Evolutionary conservation across 305 asterid species (phyloP), one percentile per base, ranked within the genome.

Genomic region (Fraxinus greggii): DNA sequence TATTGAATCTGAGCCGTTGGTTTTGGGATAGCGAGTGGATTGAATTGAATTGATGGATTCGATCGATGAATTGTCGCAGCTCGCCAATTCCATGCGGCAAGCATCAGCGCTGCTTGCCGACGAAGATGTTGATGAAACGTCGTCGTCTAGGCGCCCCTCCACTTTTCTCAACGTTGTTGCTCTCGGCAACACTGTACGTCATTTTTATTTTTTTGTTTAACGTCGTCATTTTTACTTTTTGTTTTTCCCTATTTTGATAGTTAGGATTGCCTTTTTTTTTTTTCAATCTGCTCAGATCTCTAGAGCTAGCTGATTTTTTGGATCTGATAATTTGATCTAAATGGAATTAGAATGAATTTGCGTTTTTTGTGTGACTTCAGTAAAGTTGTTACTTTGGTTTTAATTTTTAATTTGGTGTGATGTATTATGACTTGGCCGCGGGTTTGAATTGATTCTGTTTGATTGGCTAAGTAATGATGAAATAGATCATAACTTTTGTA

Each of bases 81-180:
- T 95, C 29, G 90, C 99, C 42, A 95, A 94, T 86, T 86, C 99
- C 85, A 95, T 95, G 98, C 91, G 93, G 89, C 99, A 93, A 91
- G 98, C 98, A 29, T 54, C 99, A 59, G 87, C 95, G 81, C 84
- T 95, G 89, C 95, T 95, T 70, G 97, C 98, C 54, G 99, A 94
- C 83, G 99, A 95, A 82, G 98, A 94, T 85, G 88, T 93, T 51
- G 99, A 94, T 65, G 98, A 93, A 83, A 83, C 90, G 75, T 33
- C 96, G 72, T 81, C 98, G 4, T 85, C 99, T 73, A 94, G 79
- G 87, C 97, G 98, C 35, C 72, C 97, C 1, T 90, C 98, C 79
- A 90, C 98, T 86, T 97, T 97, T 80, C 98, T 97, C 86, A 93
- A 97, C 89, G 97, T 94, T 79, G 99, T 93, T 86, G 98, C 96